Conservation (phyloP, 2,329 filamentous ascomycete genomes). For the Colletotrichum lentis region DNA sequence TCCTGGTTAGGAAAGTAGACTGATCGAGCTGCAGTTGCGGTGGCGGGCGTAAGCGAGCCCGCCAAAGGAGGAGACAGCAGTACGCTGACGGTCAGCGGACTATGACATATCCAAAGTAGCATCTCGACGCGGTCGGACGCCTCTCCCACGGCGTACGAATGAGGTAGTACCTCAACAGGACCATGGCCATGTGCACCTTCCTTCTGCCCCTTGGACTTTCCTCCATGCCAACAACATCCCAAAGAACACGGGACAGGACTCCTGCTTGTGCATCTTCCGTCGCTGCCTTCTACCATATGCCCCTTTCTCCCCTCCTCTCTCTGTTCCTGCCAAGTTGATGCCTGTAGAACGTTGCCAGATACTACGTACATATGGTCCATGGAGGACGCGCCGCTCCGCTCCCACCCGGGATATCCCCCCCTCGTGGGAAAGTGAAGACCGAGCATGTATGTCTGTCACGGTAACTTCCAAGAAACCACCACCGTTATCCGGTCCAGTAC, state of each 20-base stretch:
- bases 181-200: neutral
- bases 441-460: too few relatives aligned
- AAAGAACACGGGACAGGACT: neutral
- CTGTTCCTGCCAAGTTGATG: neutral
- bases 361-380: neutral
- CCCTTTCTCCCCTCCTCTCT: neutral
- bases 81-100: slow-evolving; percentile 19
- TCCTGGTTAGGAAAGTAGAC: neutral
- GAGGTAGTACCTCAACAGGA: too few relatives aligned
- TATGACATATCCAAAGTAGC: slow-evolving; percentile 16
- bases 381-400: too few relatives aligned
- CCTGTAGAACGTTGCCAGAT: neutral
- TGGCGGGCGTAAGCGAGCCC: neutral
- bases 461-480: too few relatives aligned
- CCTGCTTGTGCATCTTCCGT: neutral
- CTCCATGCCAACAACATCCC: neutral
- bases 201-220: neutral
- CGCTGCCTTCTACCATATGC: too few relatives aligned
- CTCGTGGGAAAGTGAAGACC: too few relatives aligned
- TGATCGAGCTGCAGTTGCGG: neutral
- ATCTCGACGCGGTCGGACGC: neutral
- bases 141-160: neutral
- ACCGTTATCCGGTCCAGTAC: too few relatives aligned
- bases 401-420: too few relatives aligned
- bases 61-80: neutral